Percentiles rank a stretch among this genome's conserved stretches.
Evolutionary conservation across 306 rosid species (phyloP).

Genomic region (Nissolia schottii): DNA sequence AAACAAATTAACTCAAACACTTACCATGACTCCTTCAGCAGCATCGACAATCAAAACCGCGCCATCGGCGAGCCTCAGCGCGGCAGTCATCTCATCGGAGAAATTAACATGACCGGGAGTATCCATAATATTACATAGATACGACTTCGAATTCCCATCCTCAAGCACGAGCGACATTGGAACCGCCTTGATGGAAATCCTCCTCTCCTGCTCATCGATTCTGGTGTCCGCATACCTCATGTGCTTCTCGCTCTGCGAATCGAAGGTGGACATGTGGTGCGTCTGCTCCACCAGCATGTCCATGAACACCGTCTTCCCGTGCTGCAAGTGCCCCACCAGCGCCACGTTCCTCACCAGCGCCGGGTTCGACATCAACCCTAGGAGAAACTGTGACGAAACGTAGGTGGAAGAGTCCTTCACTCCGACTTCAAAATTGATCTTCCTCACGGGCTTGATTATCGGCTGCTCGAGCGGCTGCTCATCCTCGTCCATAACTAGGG

Average conservation of each 20-base stretch:
- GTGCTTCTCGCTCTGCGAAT: slow-evolving; percentile 75
- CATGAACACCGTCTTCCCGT: slow-evolving; percentile 96
- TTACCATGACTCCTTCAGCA: slow-evolving; percentile 96
- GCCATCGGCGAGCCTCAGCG: slow-evolving; percentile 92
- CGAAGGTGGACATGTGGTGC: slow-evolving; percentile 91
- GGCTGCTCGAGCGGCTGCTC: slow-evolving; percentile 85
- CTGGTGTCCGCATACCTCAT: slow-evolving; percentile 85
- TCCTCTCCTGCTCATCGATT: slow-evolving; percentile 92
- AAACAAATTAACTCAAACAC: slow-evolving; percentile 32
- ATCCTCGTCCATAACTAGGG: slow-evolving; percentile 97
- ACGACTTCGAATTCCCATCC: slow-evolving; percentile 81
- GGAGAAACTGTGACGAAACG: slow-evolving; percentile 72
- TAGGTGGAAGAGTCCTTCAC: slow-evolving; percentile 94
- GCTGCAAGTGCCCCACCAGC: slow-evolving; percentile 87
- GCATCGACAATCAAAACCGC: slow-evolving; percentile 94
- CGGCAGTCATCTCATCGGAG: slow-evolving; percentile 98
- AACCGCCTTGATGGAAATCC: slow-evolving; percentile 82
- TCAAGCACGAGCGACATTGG: slow-evolving; percentile 97
- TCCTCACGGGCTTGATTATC: slow-evolving; percentile 71
- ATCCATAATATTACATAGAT: slow-evolving; percentile 86
- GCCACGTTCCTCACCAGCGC: slow-evolving; percentile 77
- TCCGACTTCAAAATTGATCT: slow-evolving; percentile 84
- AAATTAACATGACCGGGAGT: slow-evolving; percentile 95
- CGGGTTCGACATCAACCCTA: slow-evolving; percentile 96
- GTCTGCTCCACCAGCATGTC: slow-evolving; percentile 97